Evolutionary conservation across 2,329 filamentous ascomycete genomes (phyloP), one percentile per base, ranked within the genome.

Genomic region (Anthostomella pinea): DNA sequence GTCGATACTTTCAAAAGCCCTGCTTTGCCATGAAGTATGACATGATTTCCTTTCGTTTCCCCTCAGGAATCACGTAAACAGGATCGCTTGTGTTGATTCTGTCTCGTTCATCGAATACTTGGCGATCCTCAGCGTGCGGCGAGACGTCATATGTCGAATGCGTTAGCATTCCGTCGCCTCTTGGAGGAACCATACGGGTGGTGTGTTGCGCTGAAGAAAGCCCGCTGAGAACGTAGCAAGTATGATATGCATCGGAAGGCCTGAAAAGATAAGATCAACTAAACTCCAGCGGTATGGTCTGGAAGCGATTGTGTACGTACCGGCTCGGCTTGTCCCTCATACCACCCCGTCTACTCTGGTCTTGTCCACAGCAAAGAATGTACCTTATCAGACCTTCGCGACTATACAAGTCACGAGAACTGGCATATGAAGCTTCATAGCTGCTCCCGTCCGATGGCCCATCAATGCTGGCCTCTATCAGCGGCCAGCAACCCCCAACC

Each of bases 291-390:
- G 24, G 33, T 41, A 23, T 19, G 33, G 34, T 19, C 18, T 30
- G 50, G 27, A 26, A 17, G 33, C 41, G 20, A 16, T 28, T 37
- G 18, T 27, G 18, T 33, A 73, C 84, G 67, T 72, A 89, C 81
- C 89, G 89, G 62, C 85, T 83, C 10, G 93, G 93, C 67, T 98
- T 98, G 65, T 98, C 93, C 56, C 90, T 77, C 62, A 98, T 70
- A 1, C 93, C 93, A 35, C 91, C 91, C 42, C 78, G 74, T 58
- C 67, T 75, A 29, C 71, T 68, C 54, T 77, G 70, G 41, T 86
- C 83, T 56, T 97, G 93, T 54, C 88, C 93, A 58, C 90, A 96
- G 50, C 78, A 81, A 10, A 97, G 72, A 43, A 97, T 93, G 62
- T 97, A 98, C 45, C 91, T 77, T 37, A 87, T 83, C 52, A 97